phyloP scores from a whole-genome alignment of 768 basidiomycete genomes.

The Gloeopeniophorella convolvens region DNA sequence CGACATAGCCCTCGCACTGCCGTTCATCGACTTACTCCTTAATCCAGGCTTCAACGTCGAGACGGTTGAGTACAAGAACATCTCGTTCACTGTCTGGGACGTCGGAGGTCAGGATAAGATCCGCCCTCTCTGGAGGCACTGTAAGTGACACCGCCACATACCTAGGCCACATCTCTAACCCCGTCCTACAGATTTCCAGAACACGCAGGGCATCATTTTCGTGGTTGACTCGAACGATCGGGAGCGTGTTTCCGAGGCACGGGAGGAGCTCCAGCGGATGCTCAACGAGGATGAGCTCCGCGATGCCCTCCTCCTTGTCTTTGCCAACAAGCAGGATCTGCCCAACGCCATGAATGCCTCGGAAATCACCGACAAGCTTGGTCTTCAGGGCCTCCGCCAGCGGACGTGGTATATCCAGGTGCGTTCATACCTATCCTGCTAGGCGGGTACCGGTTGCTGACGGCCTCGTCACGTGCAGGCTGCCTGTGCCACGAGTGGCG shows the following conservation, averaged over 20 bases:
- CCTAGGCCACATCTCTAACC: conserved; percentile 19
- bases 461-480: conserved; percentile 45
- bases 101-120: conserved; percentile 99
- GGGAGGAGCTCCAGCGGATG: conserved; percentile 99
- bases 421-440: conserved; percentile 25
- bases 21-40: conserved; percentile 23
- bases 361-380: conserved; percentile 99
- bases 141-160: conserved; percentile 46
- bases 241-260: conserved; percentile 98
- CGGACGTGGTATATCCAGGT: conserved; percentile 98
- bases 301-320: conserved; percentile 96
- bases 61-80: conserved; percentile 99
- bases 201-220: conserved; percentile 99
- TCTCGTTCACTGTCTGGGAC: conserved; percentile 99
- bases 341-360: conserved; percentile 99
- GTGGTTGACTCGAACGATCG: conserved; percentile 99
- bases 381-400: conserved; percentile 94
- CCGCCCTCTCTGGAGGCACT: conserved; percentile 99
- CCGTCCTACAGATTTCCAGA: conserved; percentile 85
- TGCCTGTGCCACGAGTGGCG: conserved; percentile 96
- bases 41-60: conserved; percentile 97
- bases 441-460: conserved; percentile 14
- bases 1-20: too few species aligned
- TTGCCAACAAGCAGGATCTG: conserved; percentile 99
- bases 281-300: conserved; percentile 99